phyloP scores from a whole-genome alignment of 176 grass and related monocot genomes.

The Cenchrus fungigraminus region DNA sequence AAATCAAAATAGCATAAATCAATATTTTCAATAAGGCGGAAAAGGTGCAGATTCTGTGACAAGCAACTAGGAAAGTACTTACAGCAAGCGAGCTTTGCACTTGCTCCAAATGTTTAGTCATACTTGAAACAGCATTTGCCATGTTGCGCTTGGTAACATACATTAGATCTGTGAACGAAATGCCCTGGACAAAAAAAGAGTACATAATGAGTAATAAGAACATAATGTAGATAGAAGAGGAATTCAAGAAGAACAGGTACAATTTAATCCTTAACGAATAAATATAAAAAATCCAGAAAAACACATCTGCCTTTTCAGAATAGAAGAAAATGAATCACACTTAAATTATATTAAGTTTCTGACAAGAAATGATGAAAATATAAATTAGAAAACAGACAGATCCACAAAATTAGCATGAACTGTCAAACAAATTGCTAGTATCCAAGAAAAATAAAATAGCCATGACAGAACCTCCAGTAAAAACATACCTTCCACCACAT shows the following conservation, averaged over 20 bases:
- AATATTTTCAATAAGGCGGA: background rate
- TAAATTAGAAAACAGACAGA: constrained; percentile 8
- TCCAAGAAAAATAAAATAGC: constrained; percentile 41
- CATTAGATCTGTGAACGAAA: constrained; percentile 89
- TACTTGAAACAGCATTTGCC: constrained; percentile 83
- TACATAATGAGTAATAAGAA: constrained; percentile 16
- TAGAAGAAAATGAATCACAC: constrained; percentile 2
- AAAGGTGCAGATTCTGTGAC: background rate
- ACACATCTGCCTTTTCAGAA: background rate
- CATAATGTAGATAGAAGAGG: background rate
- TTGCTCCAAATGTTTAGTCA: constrained; percentile 96
- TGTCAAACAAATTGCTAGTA: constrained; percentile 16
- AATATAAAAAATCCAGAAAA: background rate
- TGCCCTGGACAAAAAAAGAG: constrained; percentile 56
- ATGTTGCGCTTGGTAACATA: constrained; percentile 96
- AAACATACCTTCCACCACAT: constrained; percentile 99
- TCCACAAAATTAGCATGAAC: constrained; percentile 11
- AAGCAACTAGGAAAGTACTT: constrained; percentile 44
- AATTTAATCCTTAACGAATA: constrained; percentile 3
- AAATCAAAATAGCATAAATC: background rate
- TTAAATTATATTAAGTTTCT: constrained; percentile 10
- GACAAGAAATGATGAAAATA: constrained; percentile 4
- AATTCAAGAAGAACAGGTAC: constrained; percentile 22
- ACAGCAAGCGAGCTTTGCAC: constrained; percentile 85
- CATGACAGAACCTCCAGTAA: background rate